phyloP scores from a whole-genome alignment of 2,329 filamentous ascomycete species.

The Epichloe gansuensis region DNA sequence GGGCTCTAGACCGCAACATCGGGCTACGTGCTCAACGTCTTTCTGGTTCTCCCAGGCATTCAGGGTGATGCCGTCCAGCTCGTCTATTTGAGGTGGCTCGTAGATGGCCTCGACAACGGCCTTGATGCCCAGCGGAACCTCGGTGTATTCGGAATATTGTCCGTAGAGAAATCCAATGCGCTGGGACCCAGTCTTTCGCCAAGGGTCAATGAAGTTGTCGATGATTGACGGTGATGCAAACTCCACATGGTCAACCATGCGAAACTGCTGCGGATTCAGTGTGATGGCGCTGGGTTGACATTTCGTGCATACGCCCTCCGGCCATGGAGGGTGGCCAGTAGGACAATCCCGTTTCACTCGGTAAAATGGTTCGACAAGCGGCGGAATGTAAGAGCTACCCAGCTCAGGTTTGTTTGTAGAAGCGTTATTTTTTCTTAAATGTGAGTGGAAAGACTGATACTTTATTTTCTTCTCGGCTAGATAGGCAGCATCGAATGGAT shows the following conservation, averaged over 20 bases:
- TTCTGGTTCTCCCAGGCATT: conserved; percentile 76
- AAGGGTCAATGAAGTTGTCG: conserved; percentile 82
- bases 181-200: conserved; percentile 75
- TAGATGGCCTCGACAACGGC: conserved; percentile 95
- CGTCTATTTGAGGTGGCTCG: conserved; percentile 82
- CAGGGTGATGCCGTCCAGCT: conserved; percentile 76
- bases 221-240: conserved; percentile 77
- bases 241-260: conserved; percentile 97
- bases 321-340: conserved; percentile 84
- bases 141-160: conserved; percentile 76
- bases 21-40: conserved; percentile 68
- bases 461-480: conserved; percentile 96
- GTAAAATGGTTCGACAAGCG: conserved; percentile 84
- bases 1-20: conserved; percentile 70
- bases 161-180: conserved; percentile 86
- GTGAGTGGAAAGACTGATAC: conserved; percentile 89
- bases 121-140: conserved; percentile 88
- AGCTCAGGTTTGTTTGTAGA: conserved; percentile 93
- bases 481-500: conserved; percentile 84
- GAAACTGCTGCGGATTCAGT: conserved; percentile 81
- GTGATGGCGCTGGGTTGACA: conserved; percentile 97
- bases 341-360: conserved; percentile 82
- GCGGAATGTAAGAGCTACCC: conserved; percentile 90
- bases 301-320: conserved; percentile 94
- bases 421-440: conserved; percentile 88